These are phyloP conservation scores for Pilatotrama ljubarskyi DNA, from an alignment of 768 basidiomycete genomes.

Conservation along the genomic window DNA sequence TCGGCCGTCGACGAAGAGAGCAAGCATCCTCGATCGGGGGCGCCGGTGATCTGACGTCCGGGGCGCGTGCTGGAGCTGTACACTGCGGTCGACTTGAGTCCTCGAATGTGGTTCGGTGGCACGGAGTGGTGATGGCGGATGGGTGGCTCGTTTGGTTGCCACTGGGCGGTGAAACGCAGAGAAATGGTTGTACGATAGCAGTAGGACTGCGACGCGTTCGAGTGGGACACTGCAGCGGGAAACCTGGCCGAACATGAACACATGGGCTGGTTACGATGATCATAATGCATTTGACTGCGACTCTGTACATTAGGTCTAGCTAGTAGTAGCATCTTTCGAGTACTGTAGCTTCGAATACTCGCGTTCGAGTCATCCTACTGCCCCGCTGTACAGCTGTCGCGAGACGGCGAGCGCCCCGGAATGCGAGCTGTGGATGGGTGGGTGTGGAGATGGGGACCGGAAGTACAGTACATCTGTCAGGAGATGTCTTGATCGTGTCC, in stretches of 20 bases:
- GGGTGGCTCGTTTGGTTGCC: background rate
- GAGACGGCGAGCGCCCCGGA: background rate
- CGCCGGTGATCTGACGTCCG: conserved; percentile 15
- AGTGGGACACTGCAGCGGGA: background rate
- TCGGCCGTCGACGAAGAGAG: background rate
- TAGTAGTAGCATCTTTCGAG: background rate
- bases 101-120: background rate
- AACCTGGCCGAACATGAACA: background rate
- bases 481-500: conserved; percentile 19
- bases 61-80: background rate
- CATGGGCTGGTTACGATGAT: background rate
- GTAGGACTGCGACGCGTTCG: background rate
- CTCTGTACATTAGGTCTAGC: background rate
- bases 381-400: background rate
- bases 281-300: background rate
- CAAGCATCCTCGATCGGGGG: conserved; percentile 17
- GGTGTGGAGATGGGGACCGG: conserved; percentile 1
- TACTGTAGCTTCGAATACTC: background rate
- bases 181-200: background rate
- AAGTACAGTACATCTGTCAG: conserved; percentile 12
- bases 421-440: background rate
- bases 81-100: background rate
- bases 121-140: background rate
- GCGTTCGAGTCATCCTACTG: background rate
- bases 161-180: conserved; percentile 8